These are phyloP conservation scores for Trichoderma guizhouense DNA, from an alignment of 2,329 filamentous ascomycete species.

Conservation along the genomic window DNA sequence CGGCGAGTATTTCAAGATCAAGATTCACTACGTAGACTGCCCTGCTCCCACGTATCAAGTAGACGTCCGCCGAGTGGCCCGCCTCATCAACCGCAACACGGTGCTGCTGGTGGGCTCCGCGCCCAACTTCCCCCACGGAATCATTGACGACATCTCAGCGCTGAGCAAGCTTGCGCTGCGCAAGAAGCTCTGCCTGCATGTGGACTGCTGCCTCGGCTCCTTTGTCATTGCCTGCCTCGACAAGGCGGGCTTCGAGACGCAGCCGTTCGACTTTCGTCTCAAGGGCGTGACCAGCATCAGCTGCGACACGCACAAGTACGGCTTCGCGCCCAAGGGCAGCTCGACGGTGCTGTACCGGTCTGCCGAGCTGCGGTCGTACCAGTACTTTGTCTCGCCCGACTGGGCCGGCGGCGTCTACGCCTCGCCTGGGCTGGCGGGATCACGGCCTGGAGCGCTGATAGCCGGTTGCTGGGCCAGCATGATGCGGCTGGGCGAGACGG, in stretches of 20 bases:
- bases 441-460: conserved; percentile 87
- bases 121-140: conserved; percentile 96
- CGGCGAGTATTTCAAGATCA: conserved; percentile 94
- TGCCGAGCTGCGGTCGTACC: conserved; percentile 73
- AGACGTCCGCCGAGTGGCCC: conserved; percentile 70
- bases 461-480: conserved; percentile 93
- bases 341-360: conserved; percentile 88
- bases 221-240: conserved; percentile 92
- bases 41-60: conserved; percentile 84
- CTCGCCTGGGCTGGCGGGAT: conserved; percentile 86
- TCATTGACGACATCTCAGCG: conserved; percentile 88
- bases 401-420: conserved; percentile 97
- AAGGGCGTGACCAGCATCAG: conserved; percentile 93
- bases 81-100: conserved; percentile 91
- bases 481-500: conserved; percentile 81
- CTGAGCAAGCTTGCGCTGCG: conserved; percentile 79
- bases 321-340: conserved; percentile 97
- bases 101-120: conserved; percentile 89
- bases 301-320: conserved; percentile 98
- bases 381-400: conserved; percentile 94
- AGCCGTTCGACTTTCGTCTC: conserved; percentile 88
- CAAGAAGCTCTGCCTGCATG: conserved; percentile 82
- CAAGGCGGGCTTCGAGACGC: conserved; percentile 86
- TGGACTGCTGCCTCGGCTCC: conserved; percentile 95
- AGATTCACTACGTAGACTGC: conserved; percentile 82